A percentile compares a stretch with the other conserved stretches of the same genome.
These are phyloP conservation scores for Lepiota brunneoincarnata DNA, from an alignment of 768 basidiomycete genomes.

Conservation along the genomic window DNA sequence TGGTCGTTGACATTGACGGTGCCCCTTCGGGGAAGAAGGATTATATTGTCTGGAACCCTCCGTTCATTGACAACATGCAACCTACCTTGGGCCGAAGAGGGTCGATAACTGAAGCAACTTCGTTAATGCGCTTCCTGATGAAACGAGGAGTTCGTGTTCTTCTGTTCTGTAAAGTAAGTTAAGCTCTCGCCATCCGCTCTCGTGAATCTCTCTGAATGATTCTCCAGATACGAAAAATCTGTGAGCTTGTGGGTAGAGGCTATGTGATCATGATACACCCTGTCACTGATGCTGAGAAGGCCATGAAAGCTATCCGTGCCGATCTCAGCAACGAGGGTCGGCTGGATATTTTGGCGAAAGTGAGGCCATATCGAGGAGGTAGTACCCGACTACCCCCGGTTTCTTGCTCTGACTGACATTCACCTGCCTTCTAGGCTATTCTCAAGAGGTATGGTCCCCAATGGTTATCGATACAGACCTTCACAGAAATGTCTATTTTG, in stretches of 20 bases:
- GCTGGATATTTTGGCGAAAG: conserved; percentile 68
- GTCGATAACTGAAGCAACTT: conserved; percentile 65
- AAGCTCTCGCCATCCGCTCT: neutral
- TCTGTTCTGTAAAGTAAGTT: conserved; percentile 78
- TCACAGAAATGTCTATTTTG: neutral
- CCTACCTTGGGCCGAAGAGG: conserved; percentile 53
- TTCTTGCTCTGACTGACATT: neutral
- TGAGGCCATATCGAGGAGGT: conserved; percentile 87
- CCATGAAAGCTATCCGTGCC: conserved; percentile 73
- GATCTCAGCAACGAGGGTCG: conserved; percentile 75
- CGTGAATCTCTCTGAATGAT: neutral
- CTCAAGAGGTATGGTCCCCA: conserved; percentile 48
- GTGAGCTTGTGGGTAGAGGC: conserved; percentile 62
- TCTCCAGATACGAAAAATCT: conserved; percentile 69
- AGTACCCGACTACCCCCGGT: conserved; percentile 13
- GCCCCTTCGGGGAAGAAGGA: conserved; percentile 82
- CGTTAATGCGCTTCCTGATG: conserved; percentile 79
- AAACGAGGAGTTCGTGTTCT: conserved; percentile 77
- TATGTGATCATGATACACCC: neutral
- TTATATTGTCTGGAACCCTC: conserved; percentile 75
- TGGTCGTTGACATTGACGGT: conserved; percentile 74
- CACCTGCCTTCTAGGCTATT: conserved; percentile 52
- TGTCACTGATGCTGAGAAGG: conserved; percentile 34
- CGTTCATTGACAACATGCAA: conserved; percentile 51
- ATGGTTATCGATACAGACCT: neutral